Evolutionary conservation across 2,329 filamentous ascomycete genomes (phyloP).

Genomic region (Pseudogymnoascus sp.): DNA sequence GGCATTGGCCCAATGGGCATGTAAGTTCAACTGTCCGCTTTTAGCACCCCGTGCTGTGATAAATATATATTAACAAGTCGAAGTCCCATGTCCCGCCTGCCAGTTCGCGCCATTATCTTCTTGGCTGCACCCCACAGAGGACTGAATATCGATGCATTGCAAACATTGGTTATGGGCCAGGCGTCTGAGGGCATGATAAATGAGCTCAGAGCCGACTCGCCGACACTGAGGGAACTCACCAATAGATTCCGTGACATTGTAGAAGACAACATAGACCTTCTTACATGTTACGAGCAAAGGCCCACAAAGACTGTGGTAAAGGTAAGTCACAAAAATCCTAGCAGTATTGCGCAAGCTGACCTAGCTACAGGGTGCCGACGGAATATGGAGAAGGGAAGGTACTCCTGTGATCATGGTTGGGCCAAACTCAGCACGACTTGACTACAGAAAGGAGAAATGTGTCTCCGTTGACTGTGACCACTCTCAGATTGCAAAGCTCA

Average conservation of each 20-base stretch:
- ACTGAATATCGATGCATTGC: conserved; percentile 18
- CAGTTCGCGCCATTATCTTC: conserved; percentile 19
- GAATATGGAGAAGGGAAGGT: conserved; percentile 18
- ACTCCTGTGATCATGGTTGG: conserved; percentile 15
- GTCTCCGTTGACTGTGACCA: conserved; percentile 16
- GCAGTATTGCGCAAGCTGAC: not conserved
- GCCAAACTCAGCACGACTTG: conserved; percentile 13
- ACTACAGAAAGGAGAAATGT: conserved; percentile 11
- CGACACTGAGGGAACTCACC: conserved; percentile 16
- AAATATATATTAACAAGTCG: not conserved
- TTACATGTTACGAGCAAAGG: conserved; percentile 19
- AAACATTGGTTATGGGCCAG: conserved; percentile 18
- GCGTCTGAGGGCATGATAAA: conserved; percentile 16
- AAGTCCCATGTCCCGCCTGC: not conserved
- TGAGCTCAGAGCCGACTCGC: conserved; percentile 18
- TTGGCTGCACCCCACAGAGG: conserved; percentile 23
- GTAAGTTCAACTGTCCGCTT: not conserved
- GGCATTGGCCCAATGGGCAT: not conserved
- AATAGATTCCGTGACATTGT: conserved; percentile 16
- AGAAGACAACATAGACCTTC: conserved; percentile 14
- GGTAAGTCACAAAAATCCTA: not conserved
- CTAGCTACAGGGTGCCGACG: not conserved
- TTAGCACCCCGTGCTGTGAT: not conserved
- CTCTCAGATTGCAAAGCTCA: conserved; percentile 17
- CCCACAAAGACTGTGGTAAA: conserved; percentile 17